A percentile compares a stretch with the other conserved stretches of the same genome.
These are phyloP conservation scores for Cadophora luteo-olivacea DNA, from an alignment of 2,329 filamentous ascomycete species.

Conservation along the genomic window DNA sequence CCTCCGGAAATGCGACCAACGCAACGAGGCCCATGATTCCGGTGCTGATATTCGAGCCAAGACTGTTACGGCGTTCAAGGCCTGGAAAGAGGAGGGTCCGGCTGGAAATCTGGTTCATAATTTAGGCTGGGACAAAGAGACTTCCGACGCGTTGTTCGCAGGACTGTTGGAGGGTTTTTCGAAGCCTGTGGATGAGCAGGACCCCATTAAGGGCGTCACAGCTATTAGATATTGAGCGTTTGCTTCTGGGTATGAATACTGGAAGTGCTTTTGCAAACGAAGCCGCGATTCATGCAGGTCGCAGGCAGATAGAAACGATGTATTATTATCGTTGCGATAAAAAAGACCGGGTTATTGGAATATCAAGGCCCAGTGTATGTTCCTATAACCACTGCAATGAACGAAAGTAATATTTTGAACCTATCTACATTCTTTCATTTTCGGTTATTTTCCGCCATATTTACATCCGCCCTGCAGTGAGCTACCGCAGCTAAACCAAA, in stretches of 20 bases:
- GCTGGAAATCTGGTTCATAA: neutral
- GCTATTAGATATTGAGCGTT: too few species aligned
- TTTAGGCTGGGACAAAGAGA: neutral
- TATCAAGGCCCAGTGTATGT: neutral
- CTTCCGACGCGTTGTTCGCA: neutral
- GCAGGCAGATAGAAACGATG: too few species aligned
- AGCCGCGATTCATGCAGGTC: too few species aligned
- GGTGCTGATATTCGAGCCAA: neutral
- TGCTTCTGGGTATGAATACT: too few species aligned
- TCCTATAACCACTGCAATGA: neutral
- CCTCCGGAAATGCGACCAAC: neutral
- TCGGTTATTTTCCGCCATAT: conserved; percentile 14
- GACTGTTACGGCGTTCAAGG: neutral
- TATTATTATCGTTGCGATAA: too few species aligned
- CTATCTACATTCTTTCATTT: conserved; percentile 17
- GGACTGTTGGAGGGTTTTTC: neutral
- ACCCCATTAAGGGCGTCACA: neutral
- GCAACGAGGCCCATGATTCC: neutral
- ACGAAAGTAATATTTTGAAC: neutral
- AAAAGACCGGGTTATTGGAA: neutral
- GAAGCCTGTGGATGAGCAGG: neutral
- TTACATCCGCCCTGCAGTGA: conserved; percentile 14
- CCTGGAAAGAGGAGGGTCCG: neutral
- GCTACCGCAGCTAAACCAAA: neutral
- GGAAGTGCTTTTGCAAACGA: too few species aligned